These are phyloP conservation scores for Neurospora sublineolata DNA, from an alignment of 495 filamentous ascomycete species.

Conservation along the genomic window DNA sequence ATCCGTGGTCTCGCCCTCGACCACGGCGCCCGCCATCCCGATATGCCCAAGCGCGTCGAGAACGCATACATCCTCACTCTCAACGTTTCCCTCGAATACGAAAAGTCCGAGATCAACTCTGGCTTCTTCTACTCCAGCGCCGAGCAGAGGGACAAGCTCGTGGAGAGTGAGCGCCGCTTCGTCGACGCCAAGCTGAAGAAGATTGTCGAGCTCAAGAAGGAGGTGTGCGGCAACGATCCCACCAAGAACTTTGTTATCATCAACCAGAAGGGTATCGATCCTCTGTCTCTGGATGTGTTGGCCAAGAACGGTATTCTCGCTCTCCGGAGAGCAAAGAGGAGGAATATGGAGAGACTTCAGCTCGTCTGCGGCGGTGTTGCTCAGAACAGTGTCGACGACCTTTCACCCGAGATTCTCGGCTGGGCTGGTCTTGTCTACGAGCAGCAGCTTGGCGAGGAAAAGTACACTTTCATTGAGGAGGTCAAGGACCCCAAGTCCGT, in stretches of 20 bases:
- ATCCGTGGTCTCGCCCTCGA: constrained; percentile 89
- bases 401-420: constrained; percentile 78
- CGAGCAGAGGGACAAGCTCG: constrained; percentile 91
- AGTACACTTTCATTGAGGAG: constrained; percentile 97
- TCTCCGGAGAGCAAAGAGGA: constrained; percentile 83
- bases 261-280: constrained; percentile 99
- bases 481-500: constrained; percentile 98
- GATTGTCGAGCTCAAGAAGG: constrained; percentile 96
- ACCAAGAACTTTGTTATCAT: constrained; percentile 97
- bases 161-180: constrained; percentile 91
- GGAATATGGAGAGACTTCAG: constrained; percentile 97
- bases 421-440: constrained; percentile 97
- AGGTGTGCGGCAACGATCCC: constrained; percentile 86
- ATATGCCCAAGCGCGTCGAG: constrained; percentile 94
- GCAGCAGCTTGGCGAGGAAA: constrained; percentile 95
- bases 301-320: constrained; percentile 97
- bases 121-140: constrained; percentile 98
- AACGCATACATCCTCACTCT: constrained; percentile 91
- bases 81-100: constrained; percentile 96
- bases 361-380: constrained; percentile 82
- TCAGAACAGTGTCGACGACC: constrained; percentile 92
- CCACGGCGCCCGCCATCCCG: constrained; percentile 91
- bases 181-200: constrained; percentile 95
- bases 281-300: constrained; percentile 83
- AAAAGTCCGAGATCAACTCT: constrained; percentile 98